phyloP scores from a whole-genome alignment of 345 rosid species.

The Bruguiera sexangula region DNA sequence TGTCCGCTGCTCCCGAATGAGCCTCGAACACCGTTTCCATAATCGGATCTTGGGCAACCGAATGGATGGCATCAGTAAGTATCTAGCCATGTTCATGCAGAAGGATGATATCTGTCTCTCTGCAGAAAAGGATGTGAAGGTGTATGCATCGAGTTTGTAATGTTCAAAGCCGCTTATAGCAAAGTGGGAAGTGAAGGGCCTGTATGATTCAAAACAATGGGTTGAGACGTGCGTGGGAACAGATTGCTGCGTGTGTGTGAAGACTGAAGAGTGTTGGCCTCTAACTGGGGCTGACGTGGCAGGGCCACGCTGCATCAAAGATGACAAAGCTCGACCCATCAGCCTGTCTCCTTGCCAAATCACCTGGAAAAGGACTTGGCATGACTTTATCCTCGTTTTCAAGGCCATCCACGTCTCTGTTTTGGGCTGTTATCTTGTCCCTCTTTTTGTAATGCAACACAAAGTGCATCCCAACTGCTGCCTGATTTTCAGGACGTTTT shows the following conservation, averaged over 20 bases:
- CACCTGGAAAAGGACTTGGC: constrained; percentile 23
- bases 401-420: background rate
- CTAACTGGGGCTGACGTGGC: constrained; percentile 17
- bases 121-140: too few species aligned
- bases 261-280: constrained; percentile 11
- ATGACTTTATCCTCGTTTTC: too few species aligned
- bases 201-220: too few species aligned
- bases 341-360: constrained; percentile 27
- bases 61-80: background rate
- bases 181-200: too few species aligned
- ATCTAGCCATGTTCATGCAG: constrained; percentile 16
- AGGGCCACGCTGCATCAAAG: constrained; percentile 23
- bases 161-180: too few species aligned
- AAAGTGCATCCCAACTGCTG: constrained; percentile 7
- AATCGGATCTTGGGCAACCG: constrained; percentile 34
- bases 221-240: background rate
- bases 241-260: background rate
- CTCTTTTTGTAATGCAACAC: background rate
- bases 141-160: too few species aligned
- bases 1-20: constrained; percentile 56
- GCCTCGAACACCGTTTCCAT: constrained; percentile 51
- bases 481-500: constrained; percentile 24
- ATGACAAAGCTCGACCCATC: constrained; percentile 41
- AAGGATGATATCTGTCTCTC: too few species aligned
- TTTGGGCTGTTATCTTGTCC: constrained; percentile 17